These are phyloP conservation scores for Cucurbita maxima DNA, from an alignment of 306 rosid species.

Conservation along the genomic window DNA sequence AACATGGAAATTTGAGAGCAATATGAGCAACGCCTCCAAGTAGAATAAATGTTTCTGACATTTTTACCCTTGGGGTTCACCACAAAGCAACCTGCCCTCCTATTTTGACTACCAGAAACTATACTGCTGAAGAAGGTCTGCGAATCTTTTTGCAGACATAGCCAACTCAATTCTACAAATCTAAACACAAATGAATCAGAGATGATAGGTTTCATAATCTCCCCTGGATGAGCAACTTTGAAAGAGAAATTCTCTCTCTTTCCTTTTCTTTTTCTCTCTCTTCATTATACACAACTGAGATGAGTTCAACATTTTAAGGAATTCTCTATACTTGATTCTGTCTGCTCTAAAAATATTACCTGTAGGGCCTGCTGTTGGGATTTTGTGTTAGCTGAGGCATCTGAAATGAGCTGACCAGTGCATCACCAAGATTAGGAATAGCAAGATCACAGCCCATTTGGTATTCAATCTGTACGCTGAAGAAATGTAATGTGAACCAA, in stretches of 20 bases:
- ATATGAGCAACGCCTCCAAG: too few species aligned
- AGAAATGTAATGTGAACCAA: conserved; percentile 56
- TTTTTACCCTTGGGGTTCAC: too few species aligned
- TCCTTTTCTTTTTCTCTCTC: neutral
- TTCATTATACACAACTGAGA: neutral
- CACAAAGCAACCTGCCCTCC: too few species aligned
- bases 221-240: neutral
- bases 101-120: too few species aligned
- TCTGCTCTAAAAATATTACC: neutral
- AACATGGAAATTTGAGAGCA: too few species aligned
- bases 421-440: conserved; percentile 31
- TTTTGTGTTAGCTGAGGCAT: conserved; percentile 15
- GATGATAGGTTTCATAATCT: neutral
- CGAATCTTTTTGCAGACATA: too few species aligned
- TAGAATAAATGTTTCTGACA: too few species aligned
- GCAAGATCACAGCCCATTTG: conserved; percentile 19
- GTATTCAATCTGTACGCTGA: conserved; percentile 30
- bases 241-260: neutral
- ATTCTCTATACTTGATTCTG: neutral
- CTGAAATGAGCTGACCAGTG: conserved; percentile 31
- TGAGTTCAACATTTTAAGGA: neutral
- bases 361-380: neutral
- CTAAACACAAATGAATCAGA: neutral
- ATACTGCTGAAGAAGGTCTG: too few species aligned
- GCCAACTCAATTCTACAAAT: neutral